These are phyloP conservation scores for Neurospora sp. DNA, from an alignment of 495 filamentous ascomycete species.

Conservation along the genomic window DNA sequence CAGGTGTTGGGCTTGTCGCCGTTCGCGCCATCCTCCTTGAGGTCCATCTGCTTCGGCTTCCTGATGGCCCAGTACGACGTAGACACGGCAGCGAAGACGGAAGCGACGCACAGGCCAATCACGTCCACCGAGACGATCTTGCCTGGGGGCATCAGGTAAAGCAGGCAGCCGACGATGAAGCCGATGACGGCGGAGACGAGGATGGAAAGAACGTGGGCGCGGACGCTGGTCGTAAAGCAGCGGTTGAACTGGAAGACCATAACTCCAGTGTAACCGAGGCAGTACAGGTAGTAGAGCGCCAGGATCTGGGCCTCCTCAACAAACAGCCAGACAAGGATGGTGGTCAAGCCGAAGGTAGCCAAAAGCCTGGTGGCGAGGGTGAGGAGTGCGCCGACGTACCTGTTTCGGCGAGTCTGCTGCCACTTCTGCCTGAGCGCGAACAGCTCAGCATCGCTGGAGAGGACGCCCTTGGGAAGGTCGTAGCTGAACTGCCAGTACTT, in stretches of 20 bases:
- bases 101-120: constrained; percentile 8
- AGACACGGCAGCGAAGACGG: constrained; percentile 6
- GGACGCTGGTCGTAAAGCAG: constrained; percentile 18
- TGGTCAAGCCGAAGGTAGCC: constrained; percentile 11
- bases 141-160: constrained; percentile 4
- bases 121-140: constrained; percentile 9
- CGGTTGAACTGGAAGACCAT: constrained; percentile 25
- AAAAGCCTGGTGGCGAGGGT: constrained; percentile 6
- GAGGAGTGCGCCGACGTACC: constrained; percentile 6
- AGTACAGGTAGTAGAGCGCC: constrained; percentile 15
- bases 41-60: neutral
- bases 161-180: constrained; percentile 11
- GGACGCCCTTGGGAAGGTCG: constrained; percentile 12
- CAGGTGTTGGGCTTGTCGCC: neutral
- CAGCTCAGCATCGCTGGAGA: constrained; percentile 6
- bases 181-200: constrained; percentile 14
- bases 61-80: constrained; percentile 14
- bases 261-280: constrained; percentile 15
- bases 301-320: constrained; percentile 6
- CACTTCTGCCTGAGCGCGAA: constrained; percentile 1
- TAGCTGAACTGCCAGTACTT: constrained; percentile 14
- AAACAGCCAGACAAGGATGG: constrained; percentile 15
- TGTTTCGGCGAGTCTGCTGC: constrained; percentile 8
- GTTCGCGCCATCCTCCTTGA: neutral
- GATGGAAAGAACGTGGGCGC: constrained; percentile 13